Evolutionary conservation across 139 green algal genomes (phyloP).

Genomic region (Chlorella ohadii): DNA sequence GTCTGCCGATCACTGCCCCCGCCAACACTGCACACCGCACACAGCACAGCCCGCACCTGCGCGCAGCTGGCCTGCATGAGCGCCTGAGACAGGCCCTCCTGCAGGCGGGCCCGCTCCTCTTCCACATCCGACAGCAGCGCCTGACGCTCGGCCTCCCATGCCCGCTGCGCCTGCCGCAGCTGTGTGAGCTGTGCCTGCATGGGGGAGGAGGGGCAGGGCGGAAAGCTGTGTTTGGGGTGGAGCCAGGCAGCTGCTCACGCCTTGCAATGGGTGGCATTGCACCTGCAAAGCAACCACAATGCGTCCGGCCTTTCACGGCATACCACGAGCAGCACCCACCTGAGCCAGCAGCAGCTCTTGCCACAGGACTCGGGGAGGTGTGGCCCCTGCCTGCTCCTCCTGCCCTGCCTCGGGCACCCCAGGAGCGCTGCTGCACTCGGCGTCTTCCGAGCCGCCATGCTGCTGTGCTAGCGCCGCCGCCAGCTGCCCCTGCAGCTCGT

Average conservation of each 20-base stretch:
- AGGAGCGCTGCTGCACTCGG: background rate
- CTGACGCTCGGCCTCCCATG: constrained; percentile 3
- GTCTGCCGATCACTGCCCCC: too few species aligned
- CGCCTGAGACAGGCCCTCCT: background rate
- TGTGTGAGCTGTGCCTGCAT: constrained; percentile 10
- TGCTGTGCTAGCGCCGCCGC: background rate
- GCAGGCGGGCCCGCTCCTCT: constrained; percentile 27
- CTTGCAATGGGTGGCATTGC: too few species aligned
- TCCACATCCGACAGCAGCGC: constrained; percentile 5
- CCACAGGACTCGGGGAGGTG: background rate
- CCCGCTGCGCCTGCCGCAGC: constrained; percentile 7
- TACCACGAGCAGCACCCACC: too few species aligned
- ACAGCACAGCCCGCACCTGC: constrained; percentile 2
- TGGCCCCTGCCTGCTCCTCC: background rate
- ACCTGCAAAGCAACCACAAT: too few species aligned
- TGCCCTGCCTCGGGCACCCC: background rate
- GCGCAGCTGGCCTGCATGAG: constrained; percentile 10
- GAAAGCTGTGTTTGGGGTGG: too few species aligned
- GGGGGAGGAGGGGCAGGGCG: background rate
- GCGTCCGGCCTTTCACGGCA: too few species aligned
- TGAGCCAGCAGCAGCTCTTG: constrained; percentile 2
- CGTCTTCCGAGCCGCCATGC: background rate
- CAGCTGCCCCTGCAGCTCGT: constrained; percentile 18
- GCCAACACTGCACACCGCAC: too few species aligned
- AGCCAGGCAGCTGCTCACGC: too few species aligned